These are phyloP conservation scores for Hanseniaspora clermontiae DNA, from an alignment of 805 yeast species.

Conservation along the genomic window DNA sequence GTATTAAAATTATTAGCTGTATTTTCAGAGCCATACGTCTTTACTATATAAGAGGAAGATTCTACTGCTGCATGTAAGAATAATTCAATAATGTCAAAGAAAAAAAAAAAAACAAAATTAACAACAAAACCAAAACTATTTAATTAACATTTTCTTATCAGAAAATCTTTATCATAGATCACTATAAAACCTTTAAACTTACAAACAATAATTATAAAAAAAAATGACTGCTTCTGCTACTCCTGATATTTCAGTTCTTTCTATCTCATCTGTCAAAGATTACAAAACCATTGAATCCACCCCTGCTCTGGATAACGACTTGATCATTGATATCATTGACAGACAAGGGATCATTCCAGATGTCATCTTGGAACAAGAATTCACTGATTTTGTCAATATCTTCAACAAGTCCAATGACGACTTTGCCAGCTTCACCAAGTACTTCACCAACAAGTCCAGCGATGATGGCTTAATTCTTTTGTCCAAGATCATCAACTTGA, in stretches of 20 bases:
- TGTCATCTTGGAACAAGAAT: conserved; percentile 70
- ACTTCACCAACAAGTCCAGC: neutral
- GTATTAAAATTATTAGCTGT: too few species aligned
- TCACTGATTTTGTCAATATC: conserved; percentile 71
- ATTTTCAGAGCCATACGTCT: neutral
- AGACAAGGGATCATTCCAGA: conserved; percentile 83
- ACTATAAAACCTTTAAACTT: neutral
- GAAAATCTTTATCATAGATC: neutral
- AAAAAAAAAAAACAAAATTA: too few species aligned
- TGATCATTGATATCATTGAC: conserved; percentile 71
- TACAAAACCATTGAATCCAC: conserved; percentile 70
- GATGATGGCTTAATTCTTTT: conserved; percentile 63
- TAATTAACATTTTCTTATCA: neutral
- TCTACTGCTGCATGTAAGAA: too few species aligned
- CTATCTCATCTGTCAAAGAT: conserved; percentile 41
- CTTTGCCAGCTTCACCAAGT: neutral
- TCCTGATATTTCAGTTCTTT: conserved; percentile 32
- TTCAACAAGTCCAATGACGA: conserved; percentile 46
- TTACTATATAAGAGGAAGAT: neutral
- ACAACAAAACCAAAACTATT: neutral
- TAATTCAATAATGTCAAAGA: too few species aligned
- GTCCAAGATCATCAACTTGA: conserved; percentile 71
- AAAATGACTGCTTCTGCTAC: neutral
- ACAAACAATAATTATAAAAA: neutral
- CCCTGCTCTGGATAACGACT: conserved; percentile 65